A percentile compares a stretch with the other conserved stretches of the same genome.
These are phyloP conservation scores for Fusarium pseudocircinatum DNA, from an alignment of 2,329 filamentous ascomycete species.

Conservation along the genomic window DNA sequence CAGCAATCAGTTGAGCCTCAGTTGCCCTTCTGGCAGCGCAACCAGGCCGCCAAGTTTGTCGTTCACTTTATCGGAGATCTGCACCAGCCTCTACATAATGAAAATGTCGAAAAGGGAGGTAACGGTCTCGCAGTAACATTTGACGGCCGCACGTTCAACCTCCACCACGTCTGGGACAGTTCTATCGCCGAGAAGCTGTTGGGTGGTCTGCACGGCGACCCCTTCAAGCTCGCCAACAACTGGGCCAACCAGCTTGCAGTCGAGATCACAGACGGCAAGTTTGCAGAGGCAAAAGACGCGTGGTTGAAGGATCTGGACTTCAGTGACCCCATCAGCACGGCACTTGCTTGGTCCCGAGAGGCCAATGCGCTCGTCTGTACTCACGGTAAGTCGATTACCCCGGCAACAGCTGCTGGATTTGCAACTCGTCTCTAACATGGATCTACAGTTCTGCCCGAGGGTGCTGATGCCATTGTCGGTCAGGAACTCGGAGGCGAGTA, in stretches of 20 bases:
- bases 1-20: slow-evolving; percentile 58
- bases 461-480: slow-evolving; percentile 64
- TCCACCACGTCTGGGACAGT: slow-evolving; percentile 79
- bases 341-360: slow-evolving; percentile 71
- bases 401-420: neutral
- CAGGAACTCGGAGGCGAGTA: slow-evolving; percentile 72
- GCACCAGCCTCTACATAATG: slow-evolving; percentile 74
- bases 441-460: slow-evolving; percentile 67
- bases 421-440: slow-evolving; percentile 31
- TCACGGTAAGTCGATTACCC: slow-evolving; percentile 58
- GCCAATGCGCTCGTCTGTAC: slow-evolving; percentile 70
- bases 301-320: slow-evolving; percentile 70
- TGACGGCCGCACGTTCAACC: slow-evolving; percentile 65
- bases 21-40: slow-evolving; percentile 57
- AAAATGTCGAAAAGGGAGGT: slow-evolving; percentile 71
- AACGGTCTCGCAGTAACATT: slow-evolving; percentile 75
- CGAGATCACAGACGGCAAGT: slow-evolving; percentile 67
- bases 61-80: slow-evolving; percentile 76
- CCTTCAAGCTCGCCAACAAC: slow-evolving; percentile 59
- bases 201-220: slow-evolving; percentile 61
- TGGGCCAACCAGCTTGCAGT: slow-evolving; percentile 67
- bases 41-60: slow-evolving; percentile 72
- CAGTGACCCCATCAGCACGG: slow-evolving; percentile 62
- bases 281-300: slow-evolving; percentile 54
- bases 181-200: slow-evolving; percentile 73